A percentile compares a stretch with the other conserved stretches of the same genome.
Conservation (phyloP, 2,329 filamentous ascomycete species). For the Curvularia lunata region DNA sequence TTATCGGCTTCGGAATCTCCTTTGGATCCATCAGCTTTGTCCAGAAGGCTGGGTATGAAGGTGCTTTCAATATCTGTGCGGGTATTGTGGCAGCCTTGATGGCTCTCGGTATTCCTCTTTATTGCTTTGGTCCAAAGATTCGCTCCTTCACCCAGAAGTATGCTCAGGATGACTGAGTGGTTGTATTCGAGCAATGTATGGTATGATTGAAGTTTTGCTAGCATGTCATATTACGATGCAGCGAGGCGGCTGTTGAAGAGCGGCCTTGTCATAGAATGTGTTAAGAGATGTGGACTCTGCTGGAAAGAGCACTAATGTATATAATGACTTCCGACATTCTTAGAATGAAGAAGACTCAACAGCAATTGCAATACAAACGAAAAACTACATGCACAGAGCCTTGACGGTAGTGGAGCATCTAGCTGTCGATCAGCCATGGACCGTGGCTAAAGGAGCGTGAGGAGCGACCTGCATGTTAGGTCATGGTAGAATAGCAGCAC, state of each 20-base stretch:
- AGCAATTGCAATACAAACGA: not conserved
- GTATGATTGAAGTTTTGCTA: not conserved
- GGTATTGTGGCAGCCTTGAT: slow-evolving; percentile 18
- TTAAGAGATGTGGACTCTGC: not conserved
- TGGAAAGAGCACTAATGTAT: not conserved
- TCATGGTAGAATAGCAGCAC: not conserved
- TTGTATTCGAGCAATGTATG: not conserved
- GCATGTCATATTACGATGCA: not conserved
- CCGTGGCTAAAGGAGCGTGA: not conserved
- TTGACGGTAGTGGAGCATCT: not conserved
- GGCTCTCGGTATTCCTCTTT: slow-evolving; percentile 11
- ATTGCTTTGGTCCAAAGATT: slow-evolving; percentile 17
- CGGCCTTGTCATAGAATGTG: too few relatives aligned
- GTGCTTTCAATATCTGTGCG: slow-evolving; percentile 19
- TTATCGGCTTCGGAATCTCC: slow-evolving; percentile 20
- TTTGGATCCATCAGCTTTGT: slow-evolving; percentile 16
- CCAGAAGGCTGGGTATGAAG: slow-evolving; percentile 13
- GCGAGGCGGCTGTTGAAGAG: not conserved
- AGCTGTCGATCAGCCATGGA: not conserved
- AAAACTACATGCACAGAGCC: not conserved
- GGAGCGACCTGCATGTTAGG: too few relatives aligned
- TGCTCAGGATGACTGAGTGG: slow-evolving; percentile 11
- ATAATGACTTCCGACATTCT: not conserved
- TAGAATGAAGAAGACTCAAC: not conserved
- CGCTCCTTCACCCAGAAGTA: slow-evolving; percentile 8